phyloP scores from a whole-genome alignment of 345 rosid species.

The Iberis pinnata region DNA sequence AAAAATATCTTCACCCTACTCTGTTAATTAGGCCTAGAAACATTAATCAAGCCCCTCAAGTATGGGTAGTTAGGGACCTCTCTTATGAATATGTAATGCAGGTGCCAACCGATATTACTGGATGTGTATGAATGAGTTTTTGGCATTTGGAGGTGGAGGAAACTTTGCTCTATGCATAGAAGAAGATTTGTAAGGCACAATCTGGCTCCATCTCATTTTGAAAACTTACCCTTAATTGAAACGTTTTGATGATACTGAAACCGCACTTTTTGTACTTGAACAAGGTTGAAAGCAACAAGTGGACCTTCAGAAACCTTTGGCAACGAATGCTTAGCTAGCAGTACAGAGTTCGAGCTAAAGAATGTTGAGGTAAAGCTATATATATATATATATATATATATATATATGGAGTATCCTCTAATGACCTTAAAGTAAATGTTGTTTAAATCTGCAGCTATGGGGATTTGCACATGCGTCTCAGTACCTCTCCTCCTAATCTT shows the following conservation, averaged over 20 bases:
- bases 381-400: background rate
- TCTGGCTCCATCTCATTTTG: background rate
- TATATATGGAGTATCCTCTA: background rate
- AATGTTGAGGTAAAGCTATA: constrained; percentile 67
- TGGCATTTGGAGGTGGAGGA: constrained; percentile 90
- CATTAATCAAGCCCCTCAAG: background rate
- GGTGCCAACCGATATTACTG: constrained; percentile 89
- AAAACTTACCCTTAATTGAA: background rate
- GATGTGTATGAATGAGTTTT: constrained; percentile 74
- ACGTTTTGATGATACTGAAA: background rate
- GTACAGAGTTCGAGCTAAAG: constrained; percentile 59
- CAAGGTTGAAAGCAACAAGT: constrained; percentile 80
- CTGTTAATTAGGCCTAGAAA: background rate
- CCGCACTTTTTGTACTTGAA: constrained; percentile 9
- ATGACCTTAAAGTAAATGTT: constrained; percentile 10
- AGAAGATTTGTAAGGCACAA: constrained; percentile 76
- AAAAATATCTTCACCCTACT: background rate
- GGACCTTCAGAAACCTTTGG: constrained; percentile 86
- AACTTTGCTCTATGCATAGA: constrained; percentile 74
- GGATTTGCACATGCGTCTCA: constrained; percentile 62
- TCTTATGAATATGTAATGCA: constrained; percentile 21
- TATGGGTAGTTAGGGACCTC: background rate
- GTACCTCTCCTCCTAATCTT: constrained; percentile 30
- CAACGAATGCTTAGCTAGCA: constrained; percentile 71
- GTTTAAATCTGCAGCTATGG: constrained; percentile 62